Evolutionary conservation across 768 basidiomycete genomes (phyloP).

Genomic region (Suillus hirtellus): DNA sequence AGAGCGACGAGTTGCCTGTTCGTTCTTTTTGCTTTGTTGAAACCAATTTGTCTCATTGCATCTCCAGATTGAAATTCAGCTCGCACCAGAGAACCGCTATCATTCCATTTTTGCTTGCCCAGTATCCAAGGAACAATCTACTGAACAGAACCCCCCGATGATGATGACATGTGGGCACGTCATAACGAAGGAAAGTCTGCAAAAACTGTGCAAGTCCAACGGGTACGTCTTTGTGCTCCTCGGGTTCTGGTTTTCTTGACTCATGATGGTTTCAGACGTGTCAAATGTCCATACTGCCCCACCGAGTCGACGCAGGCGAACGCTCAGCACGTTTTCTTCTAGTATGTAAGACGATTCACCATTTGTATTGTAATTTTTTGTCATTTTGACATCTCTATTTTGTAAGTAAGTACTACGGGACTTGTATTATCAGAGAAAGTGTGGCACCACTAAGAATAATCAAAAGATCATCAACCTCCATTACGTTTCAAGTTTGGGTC

Average conservation of each 20-base stretch:
- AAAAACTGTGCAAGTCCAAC: constrained; percentile 84
- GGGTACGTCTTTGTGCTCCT: constrained; percentile 48
- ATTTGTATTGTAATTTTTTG: constrained; percentile 11
- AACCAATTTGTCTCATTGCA: constrained; percentile 12
- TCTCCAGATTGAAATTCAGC: constrained; percentile 86
- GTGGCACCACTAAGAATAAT: not conserved
- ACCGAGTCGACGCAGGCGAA: constrained; percentile 60
- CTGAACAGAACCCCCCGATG: constrained; percentile 93
- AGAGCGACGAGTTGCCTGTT: constrained; percentile 87
- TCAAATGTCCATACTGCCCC: constrained; percentile 98
- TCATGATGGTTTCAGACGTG: constrained; percentile 53
- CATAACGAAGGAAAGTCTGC: constrained; percentile 87
- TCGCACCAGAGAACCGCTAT: constrained; percentile 84
- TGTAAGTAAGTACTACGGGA: constrained; percentile 15
- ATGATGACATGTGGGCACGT: constrained; percentile 98
- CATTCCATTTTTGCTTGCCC: constrained; percentile 98
- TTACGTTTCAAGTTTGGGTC: constrained; percentile 19
- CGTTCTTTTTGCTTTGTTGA: constrained; percentile 8
- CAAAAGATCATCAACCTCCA: not conserved
- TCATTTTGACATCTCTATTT: constrained; percentile 8
- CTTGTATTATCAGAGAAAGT: constrained; percentile 4
- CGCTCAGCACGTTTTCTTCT: constrained; percentile 72
- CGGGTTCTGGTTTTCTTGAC: not conserved
- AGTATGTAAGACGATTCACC: constrained; percentile 17
- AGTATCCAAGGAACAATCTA: constrained; percentile 96